A percentile compares a stretch with the other conserved stretches of the same genome.
Conservation (phyloP, 78 protist genomes). For the Planoprotostelium fungivorum region DNA sequence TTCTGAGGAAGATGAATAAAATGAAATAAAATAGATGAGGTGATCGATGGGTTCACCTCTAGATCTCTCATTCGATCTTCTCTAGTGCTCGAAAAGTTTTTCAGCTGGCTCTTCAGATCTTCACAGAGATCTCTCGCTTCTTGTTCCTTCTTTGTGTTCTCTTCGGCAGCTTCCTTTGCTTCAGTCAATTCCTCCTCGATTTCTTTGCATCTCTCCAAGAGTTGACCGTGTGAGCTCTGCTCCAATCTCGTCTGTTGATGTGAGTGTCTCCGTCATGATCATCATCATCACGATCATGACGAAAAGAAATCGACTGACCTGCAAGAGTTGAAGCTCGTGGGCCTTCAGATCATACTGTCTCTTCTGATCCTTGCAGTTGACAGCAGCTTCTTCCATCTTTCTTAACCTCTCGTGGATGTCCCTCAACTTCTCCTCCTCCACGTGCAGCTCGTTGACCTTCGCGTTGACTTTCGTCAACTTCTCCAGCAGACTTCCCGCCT, state of each 20-base stretch:
- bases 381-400: background rate
- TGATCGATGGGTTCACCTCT: constrained; percentile 17
- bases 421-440: constrained; percentile 17
- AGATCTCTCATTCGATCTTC: constrained; percentile 13
- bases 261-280: background rate
- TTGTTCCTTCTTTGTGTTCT: background rate
- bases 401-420: constrained; percentile 8
- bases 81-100: constrained; percentile 32
- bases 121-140: constrained; percentile 15
- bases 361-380: constrained; percentile 3
- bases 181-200: constrained; percentile 23
- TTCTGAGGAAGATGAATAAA: background rate
- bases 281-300: constrained; percentile 26
- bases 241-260: background rate
- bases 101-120: constrained; percentile 16
- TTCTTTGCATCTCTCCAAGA: constrained; percentile 34
- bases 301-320: background rate
- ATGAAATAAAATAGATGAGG: too few species aligned
- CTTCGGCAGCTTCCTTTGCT: constrained; percentile 5
- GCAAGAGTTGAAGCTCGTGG: constrained; percentile 11
- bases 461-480: constrained; percentile 40
- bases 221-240: background rate
- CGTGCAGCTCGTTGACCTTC: background rate
- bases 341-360: constrained; percentile 15
- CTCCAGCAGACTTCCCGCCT: constrained; percentile 25